Evolutionary conservation across 352 stramenopile species (phyloP), one percentile per base, ranked within the genome.

Genomic region (Phytophthora sp.): DNA sequence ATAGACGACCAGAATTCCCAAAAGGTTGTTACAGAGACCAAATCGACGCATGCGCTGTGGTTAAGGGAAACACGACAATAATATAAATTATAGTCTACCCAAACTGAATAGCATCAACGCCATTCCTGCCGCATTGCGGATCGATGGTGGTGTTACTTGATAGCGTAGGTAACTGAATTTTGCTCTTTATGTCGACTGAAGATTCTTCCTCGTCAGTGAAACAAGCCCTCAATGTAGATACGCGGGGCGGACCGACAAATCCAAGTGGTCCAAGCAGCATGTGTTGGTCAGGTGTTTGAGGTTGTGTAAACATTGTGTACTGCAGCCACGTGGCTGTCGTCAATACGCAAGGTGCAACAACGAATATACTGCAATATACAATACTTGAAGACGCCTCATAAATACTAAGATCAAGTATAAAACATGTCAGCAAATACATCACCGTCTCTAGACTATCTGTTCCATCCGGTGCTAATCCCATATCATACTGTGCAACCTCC

Each of bases 241-340:
- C 39, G 39, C 29, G 18, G 39, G 39, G 44, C 26, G 44, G 27
- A 52, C 23, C 16, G 15, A 33, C 44, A 52, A 52, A 52, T 52
- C 29, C 45, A 35, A n/a, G 12, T 23, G 7, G 29, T 33, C 7
- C 29, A 11, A 33, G 7, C 29, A 7, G 12, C 12, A 33, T 11
- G 30, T 57, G 49, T 23, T 54, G 20, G 29, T 57, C 57, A 38
- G 18, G 4, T 50, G 11, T 49, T 61, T 67, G 59, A 52, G 55
- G 29, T 67, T 61, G 49, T 67, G 59, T 67, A 50, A 20, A 55
- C 21, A 4, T 67, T 67, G 42, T 62, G 60, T 68, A 35, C 12
- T 4, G 2, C 5, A 27, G 52, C 60, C 60, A 68, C 60, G 60
- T 68, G 60, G 60, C 51, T 39, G n/a, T 60, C 58, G 49, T 66